Percentiles rank a stretch among this genome's conserved stretches.
phyloP scores from a whole-genome alignment of 176 grass and related monocot genomes.

The Sorghum bicolor region Sorghum_bicolor_NCBIv3 NC_012875.2:56360501-56361000 shows the following conservation, averaged over 20 bases:
- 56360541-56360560: background rate
- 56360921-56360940: background rate
- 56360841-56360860: constrained; percentile 41
- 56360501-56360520: background rate
- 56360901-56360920: background rate
- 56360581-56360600: background rate
- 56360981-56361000: background rate
- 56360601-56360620: background rate
- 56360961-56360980: background rate
- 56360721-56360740: background rate
- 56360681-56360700: too few relatives aligned
- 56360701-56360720: background rate
- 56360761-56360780: background rate
- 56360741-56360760: too few relatives aligned
- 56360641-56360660: background rate
- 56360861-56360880: background rate
- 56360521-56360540: background rate
- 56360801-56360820: background rate
- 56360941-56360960: constrained; percentile 18
- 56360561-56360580: background rate
- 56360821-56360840: background rate
- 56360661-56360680: background rate
- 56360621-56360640: background rate
- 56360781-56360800: background rate
- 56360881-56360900: constrained; percentile 24